Evolutionary conservation across 2,329 filamentous ascomycete genomes (phyloP).

Genomic region (Clarireedia sp.): DNA sequence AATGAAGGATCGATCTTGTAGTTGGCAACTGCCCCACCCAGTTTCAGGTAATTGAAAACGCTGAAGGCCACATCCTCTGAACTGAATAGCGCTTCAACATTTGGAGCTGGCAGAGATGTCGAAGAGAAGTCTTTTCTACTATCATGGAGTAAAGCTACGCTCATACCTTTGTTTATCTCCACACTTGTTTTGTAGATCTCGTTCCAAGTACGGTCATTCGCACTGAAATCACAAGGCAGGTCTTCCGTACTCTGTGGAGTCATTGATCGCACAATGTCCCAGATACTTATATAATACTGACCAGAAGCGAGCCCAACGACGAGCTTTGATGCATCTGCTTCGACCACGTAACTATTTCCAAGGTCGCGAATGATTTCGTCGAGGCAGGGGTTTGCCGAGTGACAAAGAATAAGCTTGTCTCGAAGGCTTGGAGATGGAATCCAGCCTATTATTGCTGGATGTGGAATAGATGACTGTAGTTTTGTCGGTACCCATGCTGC

Average conservation of each 20-base stretch:
- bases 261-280: slow-evolving; percentile 1
- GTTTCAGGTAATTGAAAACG: not conserved
- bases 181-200: slow-evolving; percentile 1
- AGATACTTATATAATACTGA: slow-evolving; percentile 1
- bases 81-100: not conserved
- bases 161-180: not conserved
- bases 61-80: not conserved
- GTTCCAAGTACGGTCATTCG: not conserved
- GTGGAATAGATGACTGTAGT: not conserved
- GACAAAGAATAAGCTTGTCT: slow-evolving; percentile 1
- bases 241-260: not conserved
- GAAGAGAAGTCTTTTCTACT: not conserved
- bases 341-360: slow-evolving; percentile 6
- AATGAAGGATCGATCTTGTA: slow-evolving; percentile 3
- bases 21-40: not conserved
- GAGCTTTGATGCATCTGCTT: slow-evolving; percentile 2
- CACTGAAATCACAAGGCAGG: not conserved
- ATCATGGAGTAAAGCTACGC: not conserved
- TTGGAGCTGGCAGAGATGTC: not conserved
- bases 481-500: slow-evolving; percentile 1
- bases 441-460: slow-evolving; percentile 3
- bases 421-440: slow-evolving; percentile 1
- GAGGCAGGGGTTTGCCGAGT: slow-evolving; percentile 2
- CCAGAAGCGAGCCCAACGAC: not conserved
- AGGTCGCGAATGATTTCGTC: slow-evolving; percentile 5